Evolutionary conservation across 306 rosid species (phyloP).

Genomic region (Castanea crenata): DNA sequence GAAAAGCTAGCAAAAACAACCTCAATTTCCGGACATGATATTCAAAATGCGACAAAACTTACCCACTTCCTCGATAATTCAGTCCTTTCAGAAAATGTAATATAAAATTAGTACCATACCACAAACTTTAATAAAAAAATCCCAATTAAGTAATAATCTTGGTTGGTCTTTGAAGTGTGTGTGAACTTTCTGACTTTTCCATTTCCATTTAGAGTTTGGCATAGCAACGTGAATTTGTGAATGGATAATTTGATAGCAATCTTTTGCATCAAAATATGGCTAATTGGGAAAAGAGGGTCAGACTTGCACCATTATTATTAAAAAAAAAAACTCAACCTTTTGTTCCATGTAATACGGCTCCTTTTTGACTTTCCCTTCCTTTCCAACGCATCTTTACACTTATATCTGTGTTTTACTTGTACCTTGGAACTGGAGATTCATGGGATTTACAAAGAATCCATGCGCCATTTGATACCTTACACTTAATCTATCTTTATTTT

Average conservation of each 20-base stretch:
- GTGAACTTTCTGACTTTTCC: slow-evolving; percentile 3
- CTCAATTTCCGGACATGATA: slow-evolving; percentile 6
- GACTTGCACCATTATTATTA: not conserved
- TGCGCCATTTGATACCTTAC: not conserved
- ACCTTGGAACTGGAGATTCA: not conserved
- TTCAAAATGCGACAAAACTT: not conserved
- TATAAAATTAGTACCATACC: not conserved
- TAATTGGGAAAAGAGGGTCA: not conserved
- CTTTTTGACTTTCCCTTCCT: slow-evolving; percentile 27
- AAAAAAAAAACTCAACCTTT: not conserved
- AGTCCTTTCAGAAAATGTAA: not conserved
- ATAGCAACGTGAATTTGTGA: not conserved
- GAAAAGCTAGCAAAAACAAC: not conserved
- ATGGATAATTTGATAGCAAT: not conserved
- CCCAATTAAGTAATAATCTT: not conserved
- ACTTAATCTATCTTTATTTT: not conserved
- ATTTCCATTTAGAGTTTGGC: not conserved
- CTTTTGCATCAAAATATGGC: not conserved
- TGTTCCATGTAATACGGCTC: slow-evolving; percentile 28
- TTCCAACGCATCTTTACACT: slow-evolving; percentile 20
- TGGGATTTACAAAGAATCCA: not conserved
- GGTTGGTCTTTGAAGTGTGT: slow-evolving; percentile 6
- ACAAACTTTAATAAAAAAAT: not conserved
- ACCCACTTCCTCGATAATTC: not conserved
- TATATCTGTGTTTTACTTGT: slow-evolving; percentile 12